phyloP scores from a whole-genome alignment of 768 basidiomycete species.

The Lactifluus hygrophoroides region DNA sequence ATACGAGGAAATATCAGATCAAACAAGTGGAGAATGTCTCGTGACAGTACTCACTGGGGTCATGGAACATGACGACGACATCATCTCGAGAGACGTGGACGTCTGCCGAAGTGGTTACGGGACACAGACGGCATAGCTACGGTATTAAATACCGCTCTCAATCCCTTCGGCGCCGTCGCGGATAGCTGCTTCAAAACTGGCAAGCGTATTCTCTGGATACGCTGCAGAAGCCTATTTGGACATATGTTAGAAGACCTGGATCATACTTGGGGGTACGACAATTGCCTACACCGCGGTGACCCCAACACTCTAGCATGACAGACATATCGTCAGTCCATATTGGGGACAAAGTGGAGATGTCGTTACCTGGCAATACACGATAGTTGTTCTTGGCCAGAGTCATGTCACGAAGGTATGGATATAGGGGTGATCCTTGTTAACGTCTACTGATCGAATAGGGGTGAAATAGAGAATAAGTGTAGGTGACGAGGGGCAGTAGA shows the following conservation, averaged over 20 bases:
- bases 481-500: not conserved
- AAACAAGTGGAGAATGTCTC: not conserved
- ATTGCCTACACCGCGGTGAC: slow-evolving; percentile 53
- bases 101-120: slow-evolving; percentile 64
- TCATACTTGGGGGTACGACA: slow-evolving; percentile 1
- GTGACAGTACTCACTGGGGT: slow-evolving; percentile 49
- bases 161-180: slow-evolving; percentile 94
- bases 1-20: not conserved
- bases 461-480: not conserved
- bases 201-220: slow-evolving; percentile 91
- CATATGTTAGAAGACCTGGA: not conserved
- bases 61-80: slow-evolving; percentile 93
- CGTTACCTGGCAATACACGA: slow-evolving; percentile 23
- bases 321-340: not conserved
- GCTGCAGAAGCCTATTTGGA: slow-evolving; percentile 63
- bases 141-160: slow-evolving; percentile 79
- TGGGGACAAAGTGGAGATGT: not conserved
- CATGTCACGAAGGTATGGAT: not conserved
- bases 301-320: slow-evolving; percentile 60
- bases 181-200: slow-evolving; percentile 91
- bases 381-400: not conserved
- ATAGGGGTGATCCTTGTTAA: not conserved
- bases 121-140: slow-evolving; percentile 12
- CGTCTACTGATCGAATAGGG: not conserved
- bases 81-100: slow-evolving; percentile 88